These are phyloP conservation scores for Centella asiatica DNA, from an alignment of 129 eudicot species.

Conservation along the genomic window DNA sequence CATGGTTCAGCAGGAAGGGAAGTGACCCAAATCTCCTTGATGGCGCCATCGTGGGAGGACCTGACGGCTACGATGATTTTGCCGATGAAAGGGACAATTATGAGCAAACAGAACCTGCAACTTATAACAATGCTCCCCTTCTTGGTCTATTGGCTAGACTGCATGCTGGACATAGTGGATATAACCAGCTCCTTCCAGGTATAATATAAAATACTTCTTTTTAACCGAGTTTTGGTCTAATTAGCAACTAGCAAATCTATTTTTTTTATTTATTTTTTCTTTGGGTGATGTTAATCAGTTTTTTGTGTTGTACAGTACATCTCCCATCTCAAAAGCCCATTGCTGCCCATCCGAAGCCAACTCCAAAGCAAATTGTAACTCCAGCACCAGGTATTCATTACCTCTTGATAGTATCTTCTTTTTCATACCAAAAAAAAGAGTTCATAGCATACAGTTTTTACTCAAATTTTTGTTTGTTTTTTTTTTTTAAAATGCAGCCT, in stretches of 20 bases:
- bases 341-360: conserved; percentile 28
- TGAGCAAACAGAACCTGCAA: conserved; percentile 73
- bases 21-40: conserved; percentile 58
- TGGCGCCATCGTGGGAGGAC: conserved; percentile 84
- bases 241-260: no score
- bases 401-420: conserved; percentile 1
- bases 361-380: conserved; percentile 20
- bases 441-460: background rate
- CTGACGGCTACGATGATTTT: conserved; percentile 41
- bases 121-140: conserved; percentile 67
- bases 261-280: no score
- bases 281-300: no score
- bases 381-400: conserved; percentile 41
- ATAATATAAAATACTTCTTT: no score
- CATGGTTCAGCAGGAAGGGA: conserved; percentile 38
- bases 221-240: no score
- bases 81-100: conserved; percentile 48
- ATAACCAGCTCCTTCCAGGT: conserved; percentile 87
- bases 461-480: background rate
- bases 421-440: background rate
- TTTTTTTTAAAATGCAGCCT: conserved; percentile 26
- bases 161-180: conserved; percentile 47
- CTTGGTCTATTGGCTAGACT: conserved; percentile 68
- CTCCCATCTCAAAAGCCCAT: conserved; percentile 46
- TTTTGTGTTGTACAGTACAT: conserved; percentile 36